Base-by-base conservation (phyloP, 306 rosid genomes). In the Leucaena leucocephala region DNA sequence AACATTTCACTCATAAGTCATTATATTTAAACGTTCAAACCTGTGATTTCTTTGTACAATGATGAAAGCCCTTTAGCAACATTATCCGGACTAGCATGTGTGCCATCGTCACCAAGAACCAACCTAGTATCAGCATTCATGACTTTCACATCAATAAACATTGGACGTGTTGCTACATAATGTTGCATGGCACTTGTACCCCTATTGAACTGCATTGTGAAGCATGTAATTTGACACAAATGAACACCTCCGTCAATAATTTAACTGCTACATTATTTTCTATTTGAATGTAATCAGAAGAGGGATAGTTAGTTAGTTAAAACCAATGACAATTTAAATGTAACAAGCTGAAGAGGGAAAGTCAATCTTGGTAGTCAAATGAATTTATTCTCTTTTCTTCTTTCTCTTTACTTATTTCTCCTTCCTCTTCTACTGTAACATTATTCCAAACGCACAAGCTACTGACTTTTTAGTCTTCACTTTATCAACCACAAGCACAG, bases 111-210 rank as follows among this genome's bases (percentile, higher is more conserved):
- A 76, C 99, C 99, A 79, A 93, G 96, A 87, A 96, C 99, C 85
- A 91, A 83, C 82, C 98, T 86, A 43, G 96, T 91, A 85, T 96
- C 99, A 76, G 99, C 94, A 81, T 89, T 93, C 99, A 96, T 96
- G 82, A 96, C 83, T 81, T 96, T 94, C 86, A 96, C 94, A 64
- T 96, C 97, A 84, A 96, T 96, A 86, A 96, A 96, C 99, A 96
- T 96, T 72, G 98, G 96, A 48, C 99, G 99, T 68, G 99, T 96
- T 80, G 99, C 98, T 83, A 96, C 99, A 69, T 93, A 93, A 86
- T 96, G 99, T 87, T 96, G 99, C 99, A 96, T 96, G 84, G 99
- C 99, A 89, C 99, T 96, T 55, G 99, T 93, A 33, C 99, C 99
- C 93, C 99, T 86, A 86, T 96, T 96, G 81, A 96, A 96, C 99